Percentiles rank a stretch among this genome's conserved stretches.
These are phyloP conservation scores for Albugo laibachii DNA, from an alignment of 352 stramenopile genomes.

Conservation along the genomic window DNA sequence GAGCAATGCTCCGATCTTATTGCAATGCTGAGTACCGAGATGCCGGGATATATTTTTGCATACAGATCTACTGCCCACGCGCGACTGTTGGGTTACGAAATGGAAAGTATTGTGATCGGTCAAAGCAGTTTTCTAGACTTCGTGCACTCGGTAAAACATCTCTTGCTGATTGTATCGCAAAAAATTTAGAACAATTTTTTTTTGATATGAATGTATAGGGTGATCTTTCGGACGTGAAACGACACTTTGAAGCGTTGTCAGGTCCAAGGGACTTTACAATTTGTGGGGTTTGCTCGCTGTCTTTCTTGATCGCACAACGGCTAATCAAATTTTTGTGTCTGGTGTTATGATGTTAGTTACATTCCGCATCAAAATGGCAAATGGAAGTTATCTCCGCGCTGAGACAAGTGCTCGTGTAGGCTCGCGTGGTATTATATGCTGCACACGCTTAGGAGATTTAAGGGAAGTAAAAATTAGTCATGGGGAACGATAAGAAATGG, in stretches of 20 bases:
- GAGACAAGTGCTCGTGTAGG: slow-evolving; percentile 51
- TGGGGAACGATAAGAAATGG: too few relatives aligned
- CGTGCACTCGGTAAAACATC: slow-evolving; percentile 35
- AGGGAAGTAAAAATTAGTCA: too few relatives aligned
- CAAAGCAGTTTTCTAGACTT: slow-evolving; percentile 71
- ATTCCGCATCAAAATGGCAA: slow-evolving; percentile 65
- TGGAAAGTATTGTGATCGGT: slow-evolving; percentile 46
- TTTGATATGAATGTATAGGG: background rate
- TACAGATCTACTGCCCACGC: slow-evolving; percentile 34
- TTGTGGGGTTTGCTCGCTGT: slow-evolving; percentile 19
- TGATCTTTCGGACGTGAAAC: slow-evolving; percentile 17
- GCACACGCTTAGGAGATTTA: slow-evolving; percentile 27
- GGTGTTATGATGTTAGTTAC: slow-evolving; percentile 19
- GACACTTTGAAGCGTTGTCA: slow-evolving; percentile 40
- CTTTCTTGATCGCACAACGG: slow-evolving; percentile 1
- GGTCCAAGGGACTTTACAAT: slow-evolving; percentile 39
- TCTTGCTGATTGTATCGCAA: slow-evolving; percentile 11
- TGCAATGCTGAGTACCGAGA: slow-evolving; percentile 40
- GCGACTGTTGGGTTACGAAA: slow-evolving; percentile 56
- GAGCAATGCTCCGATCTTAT: slow-evolving; percentile 67
- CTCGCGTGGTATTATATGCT: slow-evolving; percentile 57
- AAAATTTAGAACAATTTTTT: slow-evolving; percentile 13
- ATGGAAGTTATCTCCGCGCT: slow-evolving; percentile 53
- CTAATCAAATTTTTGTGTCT: slow-evolving; percentile 1
- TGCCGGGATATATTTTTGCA: slow-evolving; percentile 41